Percentiles rank a stretch among this genome's conserved stretches.
Evolutionary conservation across 1,284 basidiomycete species (phyloP).

Genomic region (Lentinula novae-zelandiae): DNA sequence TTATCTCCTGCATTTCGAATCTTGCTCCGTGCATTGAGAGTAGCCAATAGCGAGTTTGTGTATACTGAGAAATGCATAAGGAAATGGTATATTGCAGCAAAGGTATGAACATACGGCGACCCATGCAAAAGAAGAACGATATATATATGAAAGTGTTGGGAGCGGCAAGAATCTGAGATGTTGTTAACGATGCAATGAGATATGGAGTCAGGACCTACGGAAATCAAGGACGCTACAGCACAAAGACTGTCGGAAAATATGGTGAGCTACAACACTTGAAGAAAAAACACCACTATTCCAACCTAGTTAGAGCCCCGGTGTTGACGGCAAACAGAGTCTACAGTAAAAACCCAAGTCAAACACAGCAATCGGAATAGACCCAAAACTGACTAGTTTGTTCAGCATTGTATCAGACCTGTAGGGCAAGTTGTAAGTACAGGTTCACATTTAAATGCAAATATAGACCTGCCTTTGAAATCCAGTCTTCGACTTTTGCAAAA

Average conservation of each 20-base stretch:
- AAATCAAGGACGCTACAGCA: constrained; percentile 40
- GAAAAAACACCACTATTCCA: background rate
- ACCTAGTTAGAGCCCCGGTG: constrained; percentile 39
- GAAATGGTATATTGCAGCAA: background rate
- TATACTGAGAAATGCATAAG: constrained; percentile 32
- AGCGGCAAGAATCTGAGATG: constrained; percentile 31
- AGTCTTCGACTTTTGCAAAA: constrained; percentile 39
- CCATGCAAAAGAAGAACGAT: constrained; percentile 46
- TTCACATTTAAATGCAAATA: background rate
- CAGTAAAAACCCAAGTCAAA: background rate
- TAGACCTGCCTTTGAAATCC: constrained; percentile 35
- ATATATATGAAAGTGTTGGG: constrained; percentile 43
- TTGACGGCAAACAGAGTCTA: constrained; percentile 48
- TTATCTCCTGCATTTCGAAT: constrained; percentile 29
- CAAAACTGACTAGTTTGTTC: constrained; percentile 34
- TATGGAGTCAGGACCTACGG: constrained; percentile 24
- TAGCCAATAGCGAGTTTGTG: constrained; percentile 47
- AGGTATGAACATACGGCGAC: constrained; percentile 34
- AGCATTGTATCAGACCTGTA: constrained; percentile 44
- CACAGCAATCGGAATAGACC: background rate
- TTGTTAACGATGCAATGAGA: background rate
- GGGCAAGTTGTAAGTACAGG: constrained; percentile 9
- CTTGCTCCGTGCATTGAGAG: constrained; percentile 41
- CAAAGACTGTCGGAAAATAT: constrained; percentile 17
- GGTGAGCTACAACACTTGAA: background rate